A percentile compares a stretch with the other conserved stretches of the same genome.
Evolutionary conservation across 208 protist species (phyloP).

Genomic region (Porcisia deanei): DNA sequence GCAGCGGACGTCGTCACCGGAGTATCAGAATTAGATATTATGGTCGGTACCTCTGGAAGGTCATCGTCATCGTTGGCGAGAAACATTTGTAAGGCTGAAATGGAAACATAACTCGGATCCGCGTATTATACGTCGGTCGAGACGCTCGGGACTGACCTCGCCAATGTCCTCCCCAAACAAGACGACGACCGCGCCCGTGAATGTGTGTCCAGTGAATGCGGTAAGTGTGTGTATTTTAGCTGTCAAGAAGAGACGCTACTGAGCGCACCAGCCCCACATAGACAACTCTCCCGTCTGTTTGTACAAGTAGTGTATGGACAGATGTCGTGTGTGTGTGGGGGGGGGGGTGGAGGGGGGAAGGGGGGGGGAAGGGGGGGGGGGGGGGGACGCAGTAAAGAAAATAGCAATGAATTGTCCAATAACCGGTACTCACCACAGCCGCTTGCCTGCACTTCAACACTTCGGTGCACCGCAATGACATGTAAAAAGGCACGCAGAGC

Average conservation of each 20-base stretch:
- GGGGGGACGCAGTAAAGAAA: background rate
- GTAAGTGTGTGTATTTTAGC: background rate
- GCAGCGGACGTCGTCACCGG: constrained; percentile 2
- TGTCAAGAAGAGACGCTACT: too few species aligned
- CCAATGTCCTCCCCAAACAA: background rate
- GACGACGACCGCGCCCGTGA: background rate
- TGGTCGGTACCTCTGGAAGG: constrained; percentile 46
- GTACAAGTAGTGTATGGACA: background rate
- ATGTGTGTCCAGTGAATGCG: background rate
- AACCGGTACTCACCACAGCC: background rate
- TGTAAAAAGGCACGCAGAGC: background rate
- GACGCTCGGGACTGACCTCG: background rate
- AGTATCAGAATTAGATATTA: background rate
- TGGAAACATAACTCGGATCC: background rate
- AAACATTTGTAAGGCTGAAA: constrained; percentile 19
- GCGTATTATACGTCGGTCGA: background rate
- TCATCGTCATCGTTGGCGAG: constrained; percentile 43
- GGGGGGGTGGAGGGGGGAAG: background rate
- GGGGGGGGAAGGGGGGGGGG: background rate
- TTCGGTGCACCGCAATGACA: background rate
- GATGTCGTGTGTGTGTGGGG: background rate
- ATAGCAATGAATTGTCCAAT: background rate
- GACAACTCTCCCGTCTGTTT: background rate
- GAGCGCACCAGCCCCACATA: background rate
- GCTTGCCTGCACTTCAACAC: background rate